Evolutionary conservation across 768 basidiomycete genomes (phyloP), one percentile per base, ranked within the genome.

Genomic region (Xerocomus brunneocitrinus): DNA sequence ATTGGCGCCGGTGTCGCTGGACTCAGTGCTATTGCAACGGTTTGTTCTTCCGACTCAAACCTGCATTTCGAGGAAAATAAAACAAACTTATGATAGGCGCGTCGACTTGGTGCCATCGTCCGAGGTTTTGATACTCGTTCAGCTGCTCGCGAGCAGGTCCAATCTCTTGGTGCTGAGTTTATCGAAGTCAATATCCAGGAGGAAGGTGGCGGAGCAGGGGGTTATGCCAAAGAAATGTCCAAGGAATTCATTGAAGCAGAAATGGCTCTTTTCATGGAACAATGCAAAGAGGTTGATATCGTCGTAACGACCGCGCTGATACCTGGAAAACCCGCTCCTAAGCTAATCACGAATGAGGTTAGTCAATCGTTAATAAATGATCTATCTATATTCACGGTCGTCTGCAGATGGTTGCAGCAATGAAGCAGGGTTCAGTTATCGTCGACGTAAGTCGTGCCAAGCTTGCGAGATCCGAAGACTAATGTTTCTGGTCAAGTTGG

Each of bases 1-100:
- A 93, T 93, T 50, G 91, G 91, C 60, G 91, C 87, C 47, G 91
- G 91, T 53, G 91, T 93, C 24, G 91, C 91, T 9, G 91, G 91
- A 49, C 73, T 94, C 46, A 90, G 87, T 73, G 91, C 91, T 25
- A 91, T 94, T 58, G 87, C 82, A 30, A 94, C 91, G 40, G 89
- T 87, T 57, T 57, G 77, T 57, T 35, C 16, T 31, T 46, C 19
- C 44, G 4, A 40, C 38, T 46, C n/a, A 19, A 39, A 46, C 34
- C 47, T 32, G 25, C 10, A 50, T 46, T 47, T 12, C 22, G 13
- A 13, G 6, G 9, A 22, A 49, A 45, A 19, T 27, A 12, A 47
- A 46, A 47, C 44, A 16, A 27, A 64, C 16, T 25, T n/a, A 27
- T 28, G 43, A 53, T 35, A 89, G 87, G 89, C 89, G 8, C 78